Base-by-base conservation (phyloP, 2,329 filamentous ascomycete genomes). In the Aspergillus flavus region DNA sequence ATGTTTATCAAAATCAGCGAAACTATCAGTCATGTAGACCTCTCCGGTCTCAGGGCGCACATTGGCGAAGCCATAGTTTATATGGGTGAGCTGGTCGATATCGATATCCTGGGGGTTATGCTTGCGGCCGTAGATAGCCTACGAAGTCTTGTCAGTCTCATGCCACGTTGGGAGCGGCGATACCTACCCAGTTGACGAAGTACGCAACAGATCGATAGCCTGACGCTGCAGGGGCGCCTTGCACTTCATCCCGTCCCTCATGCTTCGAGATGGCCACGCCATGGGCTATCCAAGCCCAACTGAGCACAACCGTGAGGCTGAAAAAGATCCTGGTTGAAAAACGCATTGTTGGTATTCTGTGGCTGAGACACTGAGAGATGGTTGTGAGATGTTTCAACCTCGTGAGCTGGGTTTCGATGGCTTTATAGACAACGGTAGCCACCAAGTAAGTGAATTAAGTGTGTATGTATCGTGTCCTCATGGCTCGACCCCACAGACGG, bases 41-140 rank as follows among this genome's bases (percentile, higher is more conserved):
- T 96, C 92, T 56, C 94, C 94, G 32, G 85, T 87, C 4, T 94
- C 91, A 3, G 89, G 84, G 4, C 87, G 86, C 63, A 97, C 87
- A 75, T 97, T 96, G 73, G 92, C 94, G 79, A 98, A 98, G 16
- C 94, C 86, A 71, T 97, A 97, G 19, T 97, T 87, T 5, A 98
- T 80, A 73, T 98, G 94, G 0, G 94, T 98, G 46, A 97, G 86
- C 61, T 92, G 90, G 59, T 94, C 86, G 3, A 85, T 88, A 0
- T 92, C 91, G 6, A 98, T 85, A 74, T 96, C 88, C 74, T 96
- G 91, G 0, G 94, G 93, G n/a, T 89, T 86, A 75, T 94, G 91
- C 71, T 94, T 91, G 61, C 94, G 88, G 46, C 83, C 92, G 77
- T 97, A 97, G 70, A 96, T 94, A 66, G 91, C 92, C 92, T 84